phyloP scores from a whole-genome alignment of 768 basidiomycete genomes.

The Boletus barrowsii region DNA sequence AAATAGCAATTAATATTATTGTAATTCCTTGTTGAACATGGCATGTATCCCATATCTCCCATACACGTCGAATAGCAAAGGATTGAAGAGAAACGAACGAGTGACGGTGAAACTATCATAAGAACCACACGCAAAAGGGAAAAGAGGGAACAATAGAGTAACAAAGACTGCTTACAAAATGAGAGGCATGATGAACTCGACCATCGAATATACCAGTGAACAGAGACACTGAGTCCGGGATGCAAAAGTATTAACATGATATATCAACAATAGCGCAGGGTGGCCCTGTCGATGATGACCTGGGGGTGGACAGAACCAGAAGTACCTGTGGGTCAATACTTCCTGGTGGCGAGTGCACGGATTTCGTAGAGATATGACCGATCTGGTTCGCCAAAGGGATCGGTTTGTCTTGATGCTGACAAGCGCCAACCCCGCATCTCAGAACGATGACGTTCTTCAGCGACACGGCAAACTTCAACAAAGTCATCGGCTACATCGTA shows the following conservation, averaged over 20 bases:
- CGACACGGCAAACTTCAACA: slow-evolving; percentile 64
- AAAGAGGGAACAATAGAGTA: slow-evolving; percentile 27
- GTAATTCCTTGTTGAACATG: slow-evolving; percentile 30
- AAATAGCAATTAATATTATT: slow-evolving; percentile 16
- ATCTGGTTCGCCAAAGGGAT: slow-evolving; percentile 42
- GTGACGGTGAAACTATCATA: slow-evolving; percentile 24
- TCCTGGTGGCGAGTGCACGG: slow-evolving; percentile 80
- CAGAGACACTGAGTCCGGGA: slow-evolving; percentile 18
- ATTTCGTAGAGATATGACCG: slow-evolving; percentile 76
- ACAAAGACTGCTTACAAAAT: slow-evolving; percentile 27
- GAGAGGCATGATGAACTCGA: slow-evolving; percentile 22
- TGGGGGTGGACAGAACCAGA: background rate
- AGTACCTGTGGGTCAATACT: slow-evolving; percentile 48
- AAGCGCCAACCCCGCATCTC: slow-evolving; percentile 83
- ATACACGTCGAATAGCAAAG: slow-evolving; percentile 36
- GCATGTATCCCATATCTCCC: slow-evolving; percentile 34
- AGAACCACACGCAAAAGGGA: slow-evolving; percentile 25
- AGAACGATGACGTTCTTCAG: slow-evolving; percentile 76
- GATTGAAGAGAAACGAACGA: slow-evolving; percentile 17
- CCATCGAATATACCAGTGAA: slow-evolving; percentile 23
- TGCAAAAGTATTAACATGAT: slow-evolving; percentile 17
- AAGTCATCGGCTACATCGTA: slow-evolving; percentile 77
- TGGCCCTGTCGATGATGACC: background rate
- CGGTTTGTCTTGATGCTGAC: slow-evolving; percentile 20
- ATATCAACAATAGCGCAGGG: slow-evolving; percentile 3